Evolutionary conservation across 352 stramenopile species (phyloP), one percentile per base, ranked within the genome.

Genomic region (Blastocystis sp.): DNA sequence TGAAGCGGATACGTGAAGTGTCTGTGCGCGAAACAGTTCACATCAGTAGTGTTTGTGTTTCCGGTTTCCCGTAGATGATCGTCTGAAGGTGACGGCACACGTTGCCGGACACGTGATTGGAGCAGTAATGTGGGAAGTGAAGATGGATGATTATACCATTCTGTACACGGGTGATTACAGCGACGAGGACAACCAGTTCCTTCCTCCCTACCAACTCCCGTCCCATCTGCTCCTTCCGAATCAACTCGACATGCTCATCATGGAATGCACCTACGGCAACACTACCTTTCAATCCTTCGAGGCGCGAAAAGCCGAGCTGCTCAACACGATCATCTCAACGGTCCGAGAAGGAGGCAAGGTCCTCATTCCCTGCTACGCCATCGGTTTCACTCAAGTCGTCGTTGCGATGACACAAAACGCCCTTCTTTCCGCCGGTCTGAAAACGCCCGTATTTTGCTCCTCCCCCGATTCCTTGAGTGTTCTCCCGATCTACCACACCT

Each of bases 241-340:
- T 27, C 24, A 38, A 32, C 42, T 78, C 2, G 67, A 78, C 34
- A 78, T 78, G 67, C 34, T 78, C 1, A 78, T 78, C 32, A 78
- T 78, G 67, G 67, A 78, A 42, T 78, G 67, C n/a, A 78, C 67
- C 6, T 78, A 78, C 38, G 67, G 67, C 27, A 78, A 78, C 42
- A 78, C 67, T 0, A 21, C 56, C 16, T 78, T 78, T 24, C 21
- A 78, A n/a, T 56, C 34, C 2, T 61, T 56, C 42, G 40, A 78
- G 38, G 14, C 46, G 4, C 46, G 67, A 2, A 32, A 42, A 9
- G 21, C 21, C 0, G 24, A 34, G 9, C 36, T 78, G 11, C n/a
- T 78, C 1, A 11, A 59, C 6, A 78, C 8, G 2, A 38, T 78
- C 36, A 27, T 78, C 34, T 32, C n/a, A 9, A 78, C 67, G 29